Conservation (phyloP, 352 stramenopile genomes). For the Pythium aristosporum region DNA sequence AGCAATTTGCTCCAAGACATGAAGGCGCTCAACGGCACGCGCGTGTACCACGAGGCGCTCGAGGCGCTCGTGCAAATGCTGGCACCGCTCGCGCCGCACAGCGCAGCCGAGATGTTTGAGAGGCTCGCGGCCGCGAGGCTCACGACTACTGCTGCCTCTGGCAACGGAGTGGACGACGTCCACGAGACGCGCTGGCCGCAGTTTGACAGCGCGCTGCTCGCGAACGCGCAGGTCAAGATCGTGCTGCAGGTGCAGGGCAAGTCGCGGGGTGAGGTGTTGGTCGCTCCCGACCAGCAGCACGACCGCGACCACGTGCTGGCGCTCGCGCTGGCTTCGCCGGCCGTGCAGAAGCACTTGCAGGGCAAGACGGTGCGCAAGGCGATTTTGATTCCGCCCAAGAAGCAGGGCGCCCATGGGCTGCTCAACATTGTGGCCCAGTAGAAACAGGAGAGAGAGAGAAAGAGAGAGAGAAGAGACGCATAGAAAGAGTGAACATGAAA, state of each 20-base stretch:
- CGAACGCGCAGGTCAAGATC: slow-evolving; percentile 74
- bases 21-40: slow-evolving; percentile 37
- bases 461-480: too few species aligned
- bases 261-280: slow-evolving; percentile 66
- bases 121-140: slow-evolving; percentile 35
- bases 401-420: slow-evolving; percentile 68
- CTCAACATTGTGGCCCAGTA: slow-evolving; percentile 71
- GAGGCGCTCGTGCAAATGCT: slow-evolving; percentile 73
- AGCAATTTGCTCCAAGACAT: slow-evolving; percentile 74
- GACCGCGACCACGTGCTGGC: slow-evolving; percentile 65
- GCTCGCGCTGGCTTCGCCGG: slow-evolving; percentile 51
- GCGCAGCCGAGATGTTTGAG: slow-evolving; percentile 79
- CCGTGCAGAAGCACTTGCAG: slow-evolving; percentile 68
- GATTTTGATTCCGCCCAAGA: slow-evolving; percentile 81
- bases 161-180: slow-evolving; percentile 39
- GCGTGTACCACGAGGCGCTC: slow-evolving; percentile 54
- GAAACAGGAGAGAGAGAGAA: too few species aligned
- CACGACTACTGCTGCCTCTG: neutral
- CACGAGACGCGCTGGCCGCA: slow-evolving; percentile 60
- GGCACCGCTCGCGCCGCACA: slow-evolving; percentile 75
- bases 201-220: slow-evolving; percentile 57
- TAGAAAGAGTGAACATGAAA: too few species aligned
- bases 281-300: slow-evolving; percentile 43
- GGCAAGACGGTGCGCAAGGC: slow-evolving; percentile 66
- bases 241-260: slow-evolving; percentile 83